phyloP scores from a whole-genome alignment of 2,329 filamentous ascomycete genomes.

The Sarocladiaceae sp. region DNA sequence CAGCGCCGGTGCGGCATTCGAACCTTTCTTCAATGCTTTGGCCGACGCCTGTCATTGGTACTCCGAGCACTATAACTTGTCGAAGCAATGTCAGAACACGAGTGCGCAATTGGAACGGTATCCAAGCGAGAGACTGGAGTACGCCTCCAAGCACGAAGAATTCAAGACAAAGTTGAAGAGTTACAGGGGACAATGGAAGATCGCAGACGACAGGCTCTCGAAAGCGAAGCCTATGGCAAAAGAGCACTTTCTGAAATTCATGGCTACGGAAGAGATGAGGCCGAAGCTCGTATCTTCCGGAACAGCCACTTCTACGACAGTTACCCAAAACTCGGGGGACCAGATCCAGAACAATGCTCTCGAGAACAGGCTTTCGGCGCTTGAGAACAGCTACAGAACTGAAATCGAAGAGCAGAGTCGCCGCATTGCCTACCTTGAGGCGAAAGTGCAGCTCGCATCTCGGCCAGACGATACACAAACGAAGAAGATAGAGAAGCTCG shows the following conservation, averaged over 20 bases:
- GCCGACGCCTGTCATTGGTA: conserved; percentile 1
- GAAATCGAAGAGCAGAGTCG: background rate
- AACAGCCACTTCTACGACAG: background rate
- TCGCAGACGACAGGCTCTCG: background rate
- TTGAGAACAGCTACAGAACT: conserved; percentile 1
- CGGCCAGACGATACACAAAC: background rate
- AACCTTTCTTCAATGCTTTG: background rate
- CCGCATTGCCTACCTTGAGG: background rate
- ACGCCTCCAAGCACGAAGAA: background rate
- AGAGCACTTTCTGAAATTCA: background rate
- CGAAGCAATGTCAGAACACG: background rate
- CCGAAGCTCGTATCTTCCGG: background rate
- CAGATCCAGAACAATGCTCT: background rate
- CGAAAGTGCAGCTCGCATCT: background rate
- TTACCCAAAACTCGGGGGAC: background rate
- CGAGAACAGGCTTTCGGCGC: background rate
- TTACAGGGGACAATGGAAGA: background rate
- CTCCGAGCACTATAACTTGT: background rate
- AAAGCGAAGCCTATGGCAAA: background rate
- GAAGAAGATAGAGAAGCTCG: background rate
- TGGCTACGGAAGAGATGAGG: background rate
- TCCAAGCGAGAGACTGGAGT: background rate
- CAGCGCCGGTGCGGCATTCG: background rate
- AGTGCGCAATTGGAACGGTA: background rate
- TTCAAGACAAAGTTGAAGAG: background rate